Conservation (phyloP, 345 rosid species). For the Syzygium grande region DNA sequence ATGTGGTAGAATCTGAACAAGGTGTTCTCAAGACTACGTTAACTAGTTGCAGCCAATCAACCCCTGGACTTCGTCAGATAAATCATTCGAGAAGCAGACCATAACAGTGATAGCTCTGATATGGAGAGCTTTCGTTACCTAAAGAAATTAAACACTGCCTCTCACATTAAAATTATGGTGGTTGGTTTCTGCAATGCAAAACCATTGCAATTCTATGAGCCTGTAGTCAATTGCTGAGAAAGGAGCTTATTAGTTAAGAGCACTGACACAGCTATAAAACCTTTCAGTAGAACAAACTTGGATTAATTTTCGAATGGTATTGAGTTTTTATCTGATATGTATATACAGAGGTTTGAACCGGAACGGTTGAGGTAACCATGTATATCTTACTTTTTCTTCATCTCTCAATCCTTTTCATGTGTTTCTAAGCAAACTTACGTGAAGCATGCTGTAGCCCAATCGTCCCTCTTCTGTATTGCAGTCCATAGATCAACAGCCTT, state of each 20-base stretch:
- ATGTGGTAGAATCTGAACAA: not conserved
- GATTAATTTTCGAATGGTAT: not conserved
- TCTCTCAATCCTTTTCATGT: not conserved
- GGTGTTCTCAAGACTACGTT: not conserved
- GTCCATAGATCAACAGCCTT: slow-evolving; percentile 64
- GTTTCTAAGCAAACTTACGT: slow-evolving; percentile 36
- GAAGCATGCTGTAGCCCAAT: slow-evolving; percentile 60
- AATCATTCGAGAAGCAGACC: not conserved
- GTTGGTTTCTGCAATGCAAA: not conserved
- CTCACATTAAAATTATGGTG: not conserved
- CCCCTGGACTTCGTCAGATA: not conserved
- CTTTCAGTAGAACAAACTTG: not conserved
- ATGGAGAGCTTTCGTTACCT: not conserved
- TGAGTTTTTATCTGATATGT: not conserved
- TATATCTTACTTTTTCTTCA: not conserved
- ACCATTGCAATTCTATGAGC: not conserved
- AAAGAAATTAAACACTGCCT: not conserved
- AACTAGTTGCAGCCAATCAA: not conserved
- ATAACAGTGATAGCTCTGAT: not conserved
- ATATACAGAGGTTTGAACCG: not conserved
- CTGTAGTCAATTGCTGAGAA: not conserved
- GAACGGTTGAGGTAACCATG: not conserved
- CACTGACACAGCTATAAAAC: not conserved
- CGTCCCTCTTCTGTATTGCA: slow-evolving; percentile 45
- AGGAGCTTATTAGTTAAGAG: not conserved